Base-by-base conservation (phyloP, 768 basidiomycete genomes). In the Trametes cingulata region DNA sequence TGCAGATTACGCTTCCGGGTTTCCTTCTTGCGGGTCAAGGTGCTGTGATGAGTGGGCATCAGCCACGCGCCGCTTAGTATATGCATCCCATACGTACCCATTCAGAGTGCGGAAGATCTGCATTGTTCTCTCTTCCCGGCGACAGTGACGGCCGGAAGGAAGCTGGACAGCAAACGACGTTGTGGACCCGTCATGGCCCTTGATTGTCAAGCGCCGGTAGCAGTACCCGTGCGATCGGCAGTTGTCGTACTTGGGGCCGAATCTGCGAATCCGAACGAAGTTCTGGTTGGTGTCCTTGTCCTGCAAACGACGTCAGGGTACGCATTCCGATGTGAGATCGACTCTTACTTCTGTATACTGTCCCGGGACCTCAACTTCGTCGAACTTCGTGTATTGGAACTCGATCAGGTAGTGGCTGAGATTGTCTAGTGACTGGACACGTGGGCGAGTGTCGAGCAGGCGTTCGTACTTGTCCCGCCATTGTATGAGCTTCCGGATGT, bases 281-380 rank as follows among this genome's bases (percentile, higher is more conserved):
- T 90, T 88, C 66, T 91, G 89, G 70, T 93, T 93, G 67, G 82
- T 92, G 73, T 99, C 96, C 73, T 95, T 94, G 70, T 98, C 95
- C 95, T 97, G 68, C 14, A 12, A 7, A 41, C 29, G 25, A 60
- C 56, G 52, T 52, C 27, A 56, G 46, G 35, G 25, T n/a, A 29
- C 25, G 43, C n/a, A 48, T 15, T 39, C 24, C 15, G 35, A 12
- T 17, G 15, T 1, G 52, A 19, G 1, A 60, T n/a, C n/a, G n/a
- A 1, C 12, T 17, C 77, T 67, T 55, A 91, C 95, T 83, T 98
- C 93, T 0, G 94, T 91, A 71, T 99, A 99, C 73, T 99, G 97
- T 7, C 97, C 97, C n/a, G 95, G 95, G 50, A 99, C 85, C 70
- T 99, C 95, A 39, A 99, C 92, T 64, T 99, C 96, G 64, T 98